phyloP scores from a whole-genome alignment of 208 protist genomes.

The Leishmania aethiopica region DNA sequence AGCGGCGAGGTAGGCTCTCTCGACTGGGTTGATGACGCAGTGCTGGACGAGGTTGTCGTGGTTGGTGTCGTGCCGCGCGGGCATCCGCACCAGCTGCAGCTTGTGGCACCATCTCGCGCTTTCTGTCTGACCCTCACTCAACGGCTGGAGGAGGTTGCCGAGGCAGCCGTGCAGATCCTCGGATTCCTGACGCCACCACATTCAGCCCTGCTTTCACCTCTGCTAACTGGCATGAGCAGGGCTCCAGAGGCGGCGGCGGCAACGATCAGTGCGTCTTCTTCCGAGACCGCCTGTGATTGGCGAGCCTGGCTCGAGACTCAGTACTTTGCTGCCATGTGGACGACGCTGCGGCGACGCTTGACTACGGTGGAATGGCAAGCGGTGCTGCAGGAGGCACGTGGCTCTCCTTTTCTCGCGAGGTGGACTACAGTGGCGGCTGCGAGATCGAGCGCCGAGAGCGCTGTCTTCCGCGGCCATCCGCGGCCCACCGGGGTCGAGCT shows the following conservation, averaged over 20 bases:
- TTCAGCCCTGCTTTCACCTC: neutral
- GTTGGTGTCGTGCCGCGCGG: constrained; percentile 51
- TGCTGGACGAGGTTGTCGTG: constrained; percentile 64
- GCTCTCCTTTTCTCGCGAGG: constrained; percentile 14
- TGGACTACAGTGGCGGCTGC: neutral
- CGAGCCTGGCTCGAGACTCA: constrained; percentile 19
- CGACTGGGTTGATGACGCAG: constrained; percentile 42
- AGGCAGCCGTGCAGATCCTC: constrained; percentile 18
- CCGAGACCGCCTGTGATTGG: neutral
- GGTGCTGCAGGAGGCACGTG: constrained; percentile 3
- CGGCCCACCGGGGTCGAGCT: neutral
- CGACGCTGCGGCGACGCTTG: constrained; percentile 9
- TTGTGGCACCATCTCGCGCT: constrained; percentile 51
- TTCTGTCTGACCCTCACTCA: constrained; percentile 34
- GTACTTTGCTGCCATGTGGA: constrained; percentile 17
- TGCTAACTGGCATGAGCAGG: neutral
- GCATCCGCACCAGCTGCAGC: constrained; percentile 51
- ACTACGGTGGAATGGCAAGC: constrained; percentile 16
- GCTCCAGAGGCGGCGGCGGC: neutral
- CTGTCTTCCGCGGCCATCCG: neutral
- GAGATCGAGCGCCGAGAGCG: neutral
- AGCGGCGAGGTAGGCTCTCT: neutral
- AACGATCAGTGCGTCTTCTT: neutral
- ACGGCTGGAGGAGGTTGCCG: constrained; percentile 29
- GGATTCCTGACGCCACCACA: constrained; percentile 5